Conservation (phyloP, 257 asterid genomes). For the Thymus mandschuricus region DNA sequence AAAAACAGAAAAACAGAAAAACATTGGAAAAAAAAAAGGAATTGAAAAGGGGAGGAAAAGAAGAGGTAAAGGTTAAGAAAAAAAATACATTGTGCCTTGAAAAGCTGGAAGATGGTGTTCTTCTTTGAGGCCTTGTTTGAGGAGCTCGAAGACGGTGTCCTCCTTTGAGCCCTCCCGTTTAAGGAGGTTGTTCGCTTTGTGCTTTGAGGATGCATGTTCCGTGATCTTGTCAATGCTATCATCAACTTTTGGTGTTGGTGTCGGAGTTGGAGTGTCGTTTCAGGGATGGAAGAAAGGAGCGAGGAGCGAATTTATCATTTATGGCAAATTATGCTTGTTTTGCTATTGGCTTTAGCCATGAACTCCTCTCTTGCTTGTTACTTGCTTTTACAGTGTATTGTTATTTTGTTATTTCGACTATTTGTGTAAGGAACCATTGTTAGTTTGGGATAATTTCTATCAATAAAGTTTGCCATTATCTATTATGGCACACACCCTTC, state of each 20-base stretch:
- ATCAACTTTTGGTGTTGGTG: background rate
- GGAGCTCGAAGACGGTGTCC: background rate
- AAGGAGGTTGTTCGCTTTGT: background rate
- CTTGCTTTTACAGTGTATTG: conserved; percentile 1
- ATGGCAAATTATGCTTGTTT: background rate
- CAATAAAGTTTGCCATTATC: conserved; percentile 20
- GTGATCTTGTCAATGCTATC: background rate
- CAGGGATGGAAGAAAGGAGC: background rate
- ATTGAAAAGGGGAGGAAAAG: background rate
- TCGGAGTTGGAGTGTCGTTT: background rate
- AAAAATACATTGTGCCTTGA: background rate
- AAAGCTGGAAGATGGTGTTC: background rate
- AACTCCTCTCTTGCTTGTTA: background rate
- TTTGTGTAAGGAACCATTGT: background rate
- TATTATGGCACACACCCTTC: background rate
- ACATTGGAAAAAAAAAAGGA: background rate
- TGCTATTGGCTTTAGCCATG: background rate
- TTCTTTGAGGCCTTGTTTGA: background rate
- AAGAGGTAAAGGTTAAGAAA: background rate
- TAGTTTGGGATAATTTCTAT: background rate
- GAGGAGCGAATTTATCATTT: no score
- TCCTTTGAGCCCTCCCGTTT: background rate
- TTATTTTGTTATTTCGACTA: background rate
- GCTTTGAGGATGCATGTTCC: background rate
- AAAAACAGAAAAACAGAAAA: background rate